A percentile compares a stretch with the other conserved stretches of the same genome.
Conservation (phyloP, 164 flowering plant genomes). For the Dillenia turbinata region DNA sequence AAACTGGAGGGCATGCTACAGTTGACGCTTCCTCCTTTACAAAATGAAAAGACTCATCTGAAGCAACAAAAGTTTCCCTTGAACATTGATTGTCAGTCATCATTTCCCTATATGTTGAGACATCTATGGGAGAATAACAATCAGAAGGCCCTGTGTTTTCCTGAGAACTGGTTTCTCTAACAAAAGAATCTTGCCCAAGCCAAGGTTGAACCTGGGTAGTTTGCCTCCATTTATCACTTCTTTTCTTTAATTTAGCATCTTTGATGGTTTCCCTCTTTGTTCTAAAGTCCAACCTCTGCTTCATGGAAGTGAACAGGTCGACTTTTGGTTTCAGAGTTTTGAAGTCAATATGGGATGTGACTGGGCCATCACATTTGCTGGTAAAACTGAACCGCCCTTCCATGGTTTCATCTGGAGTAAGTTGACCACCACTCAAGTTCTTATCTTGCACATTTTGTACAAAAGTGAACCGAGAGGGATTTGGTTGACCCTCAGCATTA, state of each 20-base stretch:
- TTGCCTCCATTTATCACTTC: slow-evolving; percentile 40
- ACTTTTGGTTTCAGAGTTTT: slow-evolving; percentile 32
- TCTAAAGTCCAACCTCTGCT: slow-evolving; percentile 36
- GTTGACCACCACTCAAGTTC: slow-evolving; percentile 9
- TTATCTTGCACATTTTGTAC: slow-evolving; percentile 13
- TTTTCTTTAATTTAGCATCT: slow-evolving; percentile 36
- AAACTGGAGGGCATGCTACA: slow-evolving; percentile 25
- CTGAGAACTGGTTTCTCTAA: slow-evolving; percentile 28
- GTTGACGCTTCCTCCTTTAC: slow-evolving; percentile 16
- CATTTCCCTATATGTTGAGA: slow-evolving; percentile 73
- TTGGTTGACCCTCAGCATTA: slow-evolving; percentile 8
- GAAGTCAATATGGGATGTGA: slow-evolving; percentile 26
- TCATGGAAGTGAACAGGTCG: slow-evolving; percentile 25
- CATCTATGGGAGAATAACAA: slow-evolving; percentile 84
- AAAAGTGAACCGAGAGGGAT: slow-evolving; percentile 19
- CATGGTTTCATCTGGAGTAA: slow-evolving; percentile 10
- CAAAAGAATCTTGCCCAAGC: slow-evolving; percentile 27
- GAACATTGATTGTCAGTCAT: slow-evolving; percentile 28
- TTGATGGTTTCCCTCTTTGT: slow-evolving; percentile 36
- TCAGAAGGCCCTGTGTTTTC: slow-evolving; percentile 42
- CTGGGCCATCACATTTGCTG: slow-evolving; percentile 20
- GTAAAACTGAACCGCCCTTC: slow-evolving; percentile 29
- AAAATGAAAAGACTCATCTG: slow-evolving; percentile 32
- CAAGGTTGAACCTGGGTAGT: slow-evolving; percentile 22
- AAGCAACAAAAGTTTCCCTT: slow-evolving; percentile 46